phyloP scores from a whole-genome alignment of 768 basidiomycete species.

The Kwoniella europaea region DNA sequence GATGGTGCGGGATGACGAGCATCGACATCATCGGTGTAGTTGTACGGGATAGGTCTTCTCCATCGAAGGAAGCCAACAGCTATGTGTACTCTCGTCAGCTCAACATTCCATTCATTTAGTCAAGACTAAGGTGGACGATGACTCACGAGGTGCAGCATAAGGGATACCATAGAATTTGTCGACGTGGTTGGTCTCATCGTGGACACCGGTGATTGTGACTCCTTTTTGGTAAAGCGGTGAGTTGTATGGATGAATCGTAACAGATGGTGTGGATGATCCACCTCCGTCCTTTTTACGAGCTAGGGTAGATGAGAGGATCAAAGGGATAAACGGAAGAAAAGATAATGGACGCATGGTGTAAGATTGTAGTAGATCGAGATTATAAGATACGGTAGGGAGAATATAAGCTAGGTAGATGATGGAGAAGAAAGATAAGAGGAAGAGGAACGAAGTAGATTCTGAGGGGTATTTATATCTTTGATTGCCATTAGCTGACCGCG shows the following conservation, averaged over 20 bases:
- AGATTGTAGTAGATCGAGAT: background rate
- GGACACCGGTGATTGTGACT: conserved; percentile 32
- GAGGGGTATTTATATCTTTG: background rate
- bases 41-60: conserved; percentile 33
- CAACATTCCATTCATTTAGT: background rate
- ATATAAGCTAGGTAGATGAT: background rate
- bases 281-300: conserved; percentile 11
- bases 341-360: conserved; percentile 4
- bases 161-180: conserved; percentile 51
- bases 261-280: conserved; percentile 20
- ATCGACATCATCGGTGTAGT: conserved; percentile 42
- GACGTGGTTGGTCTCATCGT: conserved; percentile 31
- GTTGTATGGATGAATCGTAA: conserved; percentile 39
- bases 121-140: background rate
- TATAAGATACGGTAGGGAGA: background rate
- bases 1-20: conserved; percentile 39
- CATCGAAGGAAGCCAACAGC: conserved; percentile 46
- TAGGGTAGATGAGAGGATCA: background rate
- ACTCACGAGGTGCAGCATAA: conserved; percentile 52
- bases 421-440: background rate
- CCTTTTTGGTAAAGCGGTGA: conserved; percentile 25
- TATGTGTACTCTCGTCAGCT: conserved; percentile 17
- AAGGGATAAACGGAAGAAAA: conserved; percentile 5
- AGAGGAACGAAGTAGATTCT: background rate
- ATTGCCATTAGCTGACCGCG: background rate